phyloP scores from a whole-genome alignment of 2,329 filamentous ascomycete genomes.

The Colletotrichum gigasporum region DNA sequence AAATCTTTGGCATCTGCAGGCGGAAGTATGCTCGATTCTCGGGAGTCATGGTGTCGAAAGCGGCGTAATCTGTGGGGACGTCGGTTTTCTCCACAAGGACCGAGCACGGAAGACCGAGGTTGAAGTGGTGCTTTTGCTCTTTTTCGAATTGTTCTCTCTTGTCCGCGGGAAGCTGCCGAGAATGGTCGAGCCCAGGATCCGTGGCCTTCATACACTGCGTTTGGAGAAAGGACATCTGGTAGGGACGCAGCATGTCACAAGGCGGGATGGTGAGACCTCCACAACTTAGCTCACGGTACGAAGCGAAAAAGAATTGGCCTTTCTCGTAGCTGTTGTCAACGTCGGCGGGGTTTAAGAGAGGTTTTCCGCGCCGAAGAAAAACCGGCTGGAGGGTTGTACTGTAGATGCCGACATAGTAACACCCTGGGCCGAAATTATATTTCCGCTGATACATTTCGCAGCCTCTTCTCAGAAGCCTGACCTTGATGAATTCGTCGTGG shows the following conservation, averaged over 20 bases:
- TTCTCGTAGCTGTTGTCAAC: too few species aligned
- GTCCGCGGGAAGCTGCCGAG: background rate
- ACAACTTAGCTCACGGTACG: too few species aligned
- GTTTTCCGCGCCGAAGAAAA: too few species aligned
- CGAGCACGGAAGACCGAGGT: background rate
- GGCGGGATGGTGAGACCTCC: background rate
- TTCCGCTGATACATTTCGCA: too few species aligned
- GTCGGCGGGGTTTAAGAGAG: too few species aligned
- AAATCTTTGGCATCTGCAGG: slow-evolving; percentile 4
- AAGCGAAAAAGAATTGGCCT: too few species aligned
- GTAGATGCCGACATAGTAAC: too few species aligned
- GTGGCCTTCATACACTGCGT: too few species aligned
- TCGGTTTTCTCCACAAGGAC: background rate
- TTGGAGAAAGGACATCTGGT: background rate
- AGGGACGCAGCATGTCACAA: background rate
- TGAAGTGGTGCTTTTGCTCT: background rate
- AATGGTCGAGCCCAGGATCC: background rate
- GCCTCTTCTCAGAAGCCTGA: too few species aligned
- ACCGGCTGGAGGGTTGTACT: too few species aligned
- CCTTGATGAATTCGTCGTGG: too few species aligned
- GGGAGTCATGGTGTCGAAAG: background rate
- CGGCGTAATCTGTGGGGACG: background rate
- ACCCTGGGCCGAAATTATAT: too few species aligned
- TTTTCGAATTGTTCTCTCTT: background rate
- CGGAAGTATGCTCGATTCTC: background rate